A percentile compares a stretch with the other conserved stretches of the same genome.
Conservation (phyloP, 257 asterid genomes). For the Leptodermis oblonga region DNA sequence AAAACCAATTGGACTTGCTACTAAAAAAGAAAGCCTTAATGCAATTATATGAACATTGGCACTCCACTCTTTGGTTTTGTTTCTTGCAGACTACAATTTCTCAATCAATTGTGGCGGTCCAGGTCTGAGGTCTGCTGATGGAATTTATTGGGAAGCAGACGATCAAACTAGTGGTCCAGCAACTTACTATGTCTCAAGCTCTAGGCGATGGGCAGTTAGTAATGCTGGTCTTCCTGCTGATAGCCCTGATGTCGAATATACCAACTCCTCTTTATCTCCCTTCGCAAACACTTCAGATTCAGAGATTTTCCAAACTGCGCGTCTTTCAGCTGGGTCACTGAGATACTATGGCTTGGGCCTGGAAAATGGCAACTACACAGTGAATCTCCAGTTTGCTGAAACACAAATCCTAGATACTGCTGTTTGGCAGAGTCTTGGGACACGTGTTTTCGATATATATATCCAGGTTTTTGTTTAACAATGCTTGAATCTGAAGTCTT, state of each 20-base stretch:
- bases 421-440: conserved; percentile 65
- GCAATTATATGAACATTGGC: background rate
- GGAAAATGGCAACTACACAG: conserved; percentile 73
- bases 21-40: background rate
- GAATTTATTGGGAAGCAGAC: conserved; percentile 47
- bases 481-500: too few relatives aligned
- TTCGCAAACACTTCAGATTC: conserved; percentile 54
- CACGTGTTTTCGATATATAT: conserved; percentile 68
- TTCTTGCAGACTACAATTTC: conserved; percentile 56
- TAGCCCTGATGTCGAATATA: conserved; percentile 34
- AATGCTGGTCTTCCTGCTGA: conserved; percentile 62
- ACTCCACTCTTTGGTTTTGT: conserved; percentile 9
- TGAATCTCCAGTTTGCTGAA: conserved; percentile 69
- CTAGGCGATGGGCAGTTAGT: conserved; percentile 76
- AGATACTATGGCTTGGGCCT: conserved; percentile 82
- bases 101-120: conserved; percentile 72
- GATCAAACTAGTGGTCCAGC: conserved; percentile 66
- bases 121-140: conserved; percentile 34
- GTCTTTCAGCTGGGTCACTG: conserved; percentile 71
- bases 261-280: conserved; percentile 19
- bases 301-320: conserved; percentile 55
- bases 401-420: conserved; percentile 28
- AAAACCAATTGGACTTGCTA: background rate
- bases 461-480: conserved; percentile 47
- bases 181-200: conserved; percentile 37